Evolutionary conservation across 345 rosid genomes (phyloP).

Genomic region (Lepidium africanum): DNA sequence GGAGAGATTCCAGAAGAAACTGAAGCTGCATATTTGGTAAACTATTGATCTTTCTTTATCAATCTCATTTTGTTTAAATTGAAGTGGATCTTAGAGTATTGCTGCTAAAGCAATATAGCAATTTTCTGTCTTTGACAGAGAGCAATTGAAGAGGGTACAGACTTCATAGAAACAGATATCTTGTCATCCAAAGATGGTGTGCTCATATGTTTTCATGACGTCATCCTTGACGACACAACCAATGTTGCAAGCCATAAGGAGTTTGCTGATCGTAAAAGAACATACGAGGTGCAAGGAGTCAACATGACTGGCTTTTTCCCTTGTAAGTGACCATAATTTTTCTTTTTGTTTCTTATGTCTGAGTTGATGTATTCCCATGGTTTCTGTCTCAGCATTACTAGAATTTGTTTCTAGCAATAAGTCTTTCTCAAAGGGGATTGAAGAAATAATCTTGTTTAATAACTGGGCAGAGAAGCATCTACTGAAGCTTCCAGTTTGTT

Average conservation of each 20-base stretch:
- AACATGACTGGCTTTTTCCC: slow-evolving; percentile 68
- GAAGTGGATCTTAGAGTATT: neutral
- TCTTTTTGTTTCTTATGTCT: neutral
- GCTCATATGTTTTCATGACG: slow-evolving; percentile 79
- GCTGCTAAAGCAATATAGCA: neutral
- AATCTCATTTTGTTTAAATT: neutral
- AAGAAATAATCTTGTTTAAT: neutral
- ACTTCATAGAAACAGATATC: slow-evolving; percentile 89
- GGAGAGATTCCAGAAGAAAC: slow-evolving; percentile 98
- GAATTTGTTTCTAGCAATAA: neutral
- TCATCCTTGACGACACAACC: slow-evolving; percentile 59
- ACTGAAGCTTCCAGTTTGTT: neutral
- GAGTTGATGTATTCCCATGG: neutral
- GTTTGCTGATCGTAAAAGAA: slow-evolving; percentile 71
- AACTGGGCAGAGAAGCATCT: neutral
- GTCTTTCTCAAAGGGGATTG: neutral
- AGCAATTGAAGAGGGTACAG: slow-evolving; percentile 95
- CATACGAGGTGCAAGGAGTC: slow-evolving; percentile 72
- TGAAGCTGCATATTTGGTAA: slow-evolving; percentile 73
- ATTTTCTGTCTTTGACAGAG: slow-evolving; percentile 36
- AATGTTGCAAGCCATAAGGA: slow-evolving; percentile 55
- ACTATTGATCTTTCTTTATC: neutral
- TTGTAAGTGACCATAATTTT: slow-evolving; percentile 32
- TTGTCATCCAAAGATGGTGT: slow-evolving; percentile 77
- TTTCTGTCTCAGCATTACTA: neutral